These are phyloP conservation scores for Dendrocalamus latiflorus DNA, from an alignment of 202 grass and related monocot genomes.

Conservation along the genomic window DNA sequence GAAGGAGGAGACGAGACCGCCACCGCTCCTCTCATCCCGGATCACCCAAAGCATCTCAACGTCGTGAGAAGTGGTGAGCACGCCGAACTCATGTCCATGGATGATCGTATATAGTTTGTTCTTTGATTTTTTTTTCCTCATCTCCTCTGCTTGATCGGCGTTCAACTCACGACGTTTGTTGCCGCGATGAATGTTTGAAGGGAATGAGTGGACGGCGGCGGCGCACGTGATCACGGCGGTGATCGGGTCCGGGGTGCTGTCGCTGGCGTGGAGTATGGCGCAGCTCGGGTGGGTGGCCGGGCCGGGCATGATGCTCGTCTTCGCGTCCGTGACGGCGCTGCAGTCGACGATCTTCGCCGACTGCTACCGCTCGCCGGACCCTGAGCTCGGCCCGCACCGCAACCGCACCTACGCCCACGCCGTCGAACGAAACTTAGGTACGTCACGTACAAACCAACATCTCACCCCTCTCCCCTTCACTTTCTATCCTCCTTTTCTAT, in stretches of 20 bases:
- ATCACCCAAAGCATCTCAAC: conserved; percentile 3
- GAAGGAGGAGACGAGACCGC: conserved; percentile 4
- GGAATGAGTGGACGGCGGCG: conserved; percentile 58
- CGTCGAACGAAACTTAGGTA: conserved; percentile 57
- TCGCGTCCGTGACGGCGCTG: conserved; percentile 54
- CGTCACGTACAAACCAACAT: background rate
- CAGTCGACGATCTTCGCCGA: conserved; percentile 56
- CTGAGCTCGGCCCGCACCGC: conserved; percentile 49
- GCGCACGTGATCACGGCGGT: conserved; percentile 81
- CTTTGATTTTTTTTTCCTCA: background rate
- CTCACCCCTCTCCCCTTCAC: background rate
- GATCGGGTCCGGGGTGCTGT: conserved; percentile 74
- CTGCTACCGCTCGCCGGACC: conserved; percentile 72
- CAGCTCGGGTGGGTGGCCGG: conserved; percentile 77
- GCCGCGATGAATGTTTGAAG: background rate
- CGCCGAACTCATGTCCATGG: background rate
- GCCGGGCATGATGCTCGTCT: conserved; percentile 46
- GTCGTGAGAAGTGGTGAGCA: conserved; percentile 34
- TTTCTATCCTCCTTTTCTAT: background rate
- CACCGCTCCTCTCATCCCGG: conserved; percentile 38
- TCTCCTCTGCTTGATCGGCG: background rate
- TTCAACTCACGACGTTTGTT: background rate
- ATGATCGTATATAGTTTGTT: background rate
- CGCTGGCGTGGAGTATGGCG: conserved; percentile 79
- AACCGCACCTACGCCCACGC: conserved; percentile 61